phyloP scores from a whole-genome alignment of 306 rosid genomes.

The Acacia confusa region DNA sequence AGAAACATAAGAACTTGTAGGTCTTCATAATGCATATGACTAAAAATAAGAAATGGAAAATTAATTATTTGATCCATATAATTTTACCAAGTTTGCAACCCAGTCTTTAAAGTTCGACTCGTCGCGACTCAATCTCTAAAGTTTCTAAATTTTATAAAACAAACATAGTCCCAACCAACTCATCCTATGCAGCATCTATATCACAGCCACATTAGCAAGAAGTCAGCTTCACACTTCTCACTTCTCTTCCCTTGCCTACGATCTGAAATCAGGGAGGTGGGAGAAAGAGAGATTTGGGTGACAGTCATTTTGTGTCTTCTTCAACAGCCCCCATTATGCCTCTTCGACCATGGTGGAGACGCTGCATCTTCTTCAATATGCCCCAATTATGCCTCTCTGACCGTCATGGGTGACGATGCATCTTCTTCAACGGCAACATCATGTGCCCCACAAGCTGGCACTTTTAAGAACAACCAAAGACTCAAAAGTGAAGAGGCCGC shows the following conservation, averaged over 20 bases:
- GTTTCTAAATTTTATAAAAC: not conserved
- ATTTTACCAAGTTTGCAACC: not conserved
- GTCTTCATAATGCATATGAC: not conserved
- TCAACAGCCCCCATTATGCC: too few species aligned
- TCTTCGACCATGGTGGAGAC: too few species aligned
- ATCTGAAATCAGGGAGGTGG: too few species aligned
- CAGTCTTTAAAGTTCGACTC: too few species aligned
- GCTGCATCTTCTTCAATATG: too few species aligned
- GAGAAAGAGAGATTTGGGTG: too few species aligned
- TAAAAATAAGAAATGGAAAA: not conserved
- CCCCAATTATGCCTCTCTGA: not conserved
- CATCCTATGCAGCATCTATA: not conserved
- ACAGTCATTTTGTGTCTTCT: too few species aligned
- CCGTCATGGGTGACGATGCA: not conserved
- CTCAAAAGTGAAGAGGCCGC: not conserved
- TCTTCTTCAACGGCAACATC: not conserved
- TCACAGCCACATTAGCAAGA: not conserved
- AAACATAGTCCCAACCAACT: not conserved
- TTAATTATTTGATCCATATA: too few species aligned
- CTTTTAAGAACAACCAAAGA: not conserved
- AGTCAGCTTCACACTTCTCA: not conserved
- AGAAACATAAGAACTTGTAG: slow-evolving; percentile 8
- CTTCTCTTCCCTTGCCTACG: too few species aligned
- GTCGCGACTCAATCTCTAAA: too few species aligned
- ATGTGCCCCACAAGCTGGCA: not conserved